Base-by-base conservation (phyloP, 2,329 filamentous ascomycete species). In the Stromatinia cepivora region DNA sequence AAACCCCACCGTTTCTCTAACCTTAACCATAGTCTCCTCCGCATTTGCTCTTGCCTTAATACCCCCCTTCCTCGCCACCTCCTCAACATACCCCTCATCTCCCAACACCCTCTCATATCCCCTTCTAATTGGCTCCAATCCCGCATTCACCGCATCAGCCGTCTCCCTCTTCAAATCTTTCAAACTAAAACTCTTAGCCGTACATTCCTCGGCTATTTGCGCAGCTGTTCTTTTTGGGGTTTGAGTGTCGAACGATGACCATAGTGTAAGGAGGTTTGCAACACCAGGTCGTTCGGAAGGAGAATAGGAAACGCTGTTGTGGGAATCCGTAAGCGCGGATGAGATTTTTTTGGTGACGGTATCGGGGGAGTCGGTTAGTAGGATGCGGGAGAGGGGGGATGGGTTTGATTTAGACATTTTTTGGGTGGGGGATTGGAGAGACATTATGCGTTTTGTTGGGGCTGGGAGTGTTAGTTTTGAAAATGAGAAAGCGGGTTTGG, bases 321-420 rank as follows among this genome's bases (percentile, higher is more conserved):
- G 73, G 0, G 87, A 90, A 79, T 99, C 95, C 1, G 95, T 98
- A 45, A 93, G 78, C 10, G 95, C 92, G 9, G 82, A 80, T 73
- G 84, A 87, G 72, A 98, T 82, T 78, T 97, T 97, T 59, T 80
- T 80, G 28, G 81, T 80, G 71, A 98, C 94, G 4, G 84, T 82
- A 0, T 85, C 81, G 0, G 86, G 81, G 0, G 83, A 80, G 75
- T 97, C 92, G 2, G 90, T 97, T 71, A 99, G 87, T 17, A 95
- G 82, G 74, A 99, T 96, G 25, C 93, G 87, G 10, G 93, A 96
- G 63, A 86, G 86, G 3, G 86, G 84, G 73, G 91, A 87, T 0
- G 84, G 77, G 75, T 93, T 86, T 0, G 93, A 97, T 80, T 99
- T 99, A 69, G 93, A 97, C 95, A 99, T 99, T 79, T 99, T 99